phyloP scores from a whole-genome alignment of 78 protist genomes.

The Neovahlkampfia damariscottae region DNA sequence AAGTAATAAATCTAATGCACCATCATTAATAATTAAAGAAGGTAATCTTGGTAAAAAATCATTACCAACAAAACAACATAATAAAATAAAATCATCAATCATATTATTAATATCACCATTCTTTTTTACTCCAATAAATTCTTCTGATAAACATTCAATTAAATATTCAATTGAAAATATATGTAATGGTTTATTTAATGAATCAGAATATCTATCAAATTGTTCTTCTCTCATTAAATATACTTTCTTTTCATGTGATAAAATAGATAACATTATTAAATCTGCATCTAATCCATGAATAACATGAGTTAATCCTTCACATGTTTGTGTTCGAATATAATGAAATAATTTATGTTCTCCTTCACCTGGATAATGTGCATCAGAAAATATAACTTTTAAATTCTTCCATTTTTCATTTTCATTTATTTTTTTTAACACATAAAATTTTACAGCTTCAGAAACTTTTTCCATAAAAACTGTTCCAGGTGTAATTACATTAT shows the following conservation, averaged over 20 bases:
- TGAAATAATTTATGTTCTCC: slow-evolving; percentile 23
- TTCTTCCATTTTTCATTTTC: neutral
- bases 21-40: slow-evolving; percentile 78
- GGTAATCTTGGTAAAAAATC: slow-evolving; percentile 91
- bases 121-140: no score
- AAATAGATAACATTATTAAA: neutral
- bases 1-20: slow-evolving; percentile 66
- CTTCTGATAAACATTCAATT: no score
- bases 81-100: neutral
- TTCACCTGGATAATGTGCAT: slow-evolving; percentile 11
- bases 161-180: no score
- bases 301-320: neutral
- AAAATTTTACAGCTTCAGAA: neutral
- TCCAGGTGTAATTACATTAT: slow-evolving; percentile 22
- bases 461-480: slow-evolving; percentile 25
- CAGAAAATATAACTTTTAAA: slow-evolving; percentile 9
- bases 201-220: no score
- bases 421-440: neutral
- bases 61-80: neutral
- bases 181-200: no score
- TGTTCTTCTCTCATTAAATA: neutral
- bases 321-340: neutral
- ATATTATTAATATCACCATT: neutral
- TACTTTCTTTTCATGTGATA: neutral
- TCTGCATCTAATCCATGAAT: slow-evolving; percentile 9